Evolutionary conservation across 2,329 filamentous ascomycete species (phyloP), one percentile per base, ranked within the genome.

Genomic region (Aspergillus neoniger): DNA sequence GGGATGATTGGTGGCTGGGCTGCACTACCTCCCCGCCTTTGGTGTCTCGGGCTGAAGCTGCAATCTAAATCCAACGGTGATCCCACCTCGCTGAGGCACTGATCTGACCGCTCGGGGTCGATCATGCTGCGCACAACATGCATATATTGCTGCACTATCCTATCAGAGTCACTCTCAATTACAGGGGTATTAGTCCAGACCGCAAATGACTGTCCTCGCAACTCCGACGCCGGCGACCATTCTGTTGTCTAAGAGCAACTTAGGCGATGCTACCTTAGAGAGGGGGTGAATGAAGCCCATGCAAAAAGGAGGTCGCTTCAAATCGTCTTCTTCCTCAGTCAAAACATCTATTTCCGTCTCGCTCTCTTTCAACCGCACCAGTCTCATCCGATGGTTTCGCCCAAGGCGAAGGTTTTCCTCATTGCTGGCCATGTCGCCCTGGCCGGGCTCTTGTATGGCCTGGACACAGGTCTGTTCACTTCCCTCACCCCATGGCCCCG

Each of bases 391-490:
- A 64, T 62, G 59, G 47, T 60, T 49, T 62, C 57, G 7, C 57
- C 62, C 2, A 64, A 30, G 19, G 48, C 3, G 23, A 62, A 43
- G 23, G 25, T 62, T 9, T 60, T 64, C 21, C 47, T 62, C 15
- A 64, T 64, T 41, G 62, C 62, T 32, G 57, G 49, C 10, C 59
- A 62, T 59, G 57, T 64, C 17, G 62, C 59, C 15, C 57, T 64
- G 12, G 49, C 59, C 9, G 62, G 62, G 7, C 59, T 64, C 12
- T 55, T 61, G 17, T 64, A 64, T 30, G 62, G 62, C 12, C 50
- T 64, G 30, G 62, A 64, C 21, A 64, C 62, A 43, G 59, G 62
- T 62, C 43, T 32, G 53, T 55, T 36, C 32, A 36, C 44, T 8
- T 6, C 28, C n/a, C 25, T 9, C 8, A 12, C 50, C 2, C 23